Conservation (phyloP, 176 grass and related monocot genomes). For the Musa beccarii region DNA sequence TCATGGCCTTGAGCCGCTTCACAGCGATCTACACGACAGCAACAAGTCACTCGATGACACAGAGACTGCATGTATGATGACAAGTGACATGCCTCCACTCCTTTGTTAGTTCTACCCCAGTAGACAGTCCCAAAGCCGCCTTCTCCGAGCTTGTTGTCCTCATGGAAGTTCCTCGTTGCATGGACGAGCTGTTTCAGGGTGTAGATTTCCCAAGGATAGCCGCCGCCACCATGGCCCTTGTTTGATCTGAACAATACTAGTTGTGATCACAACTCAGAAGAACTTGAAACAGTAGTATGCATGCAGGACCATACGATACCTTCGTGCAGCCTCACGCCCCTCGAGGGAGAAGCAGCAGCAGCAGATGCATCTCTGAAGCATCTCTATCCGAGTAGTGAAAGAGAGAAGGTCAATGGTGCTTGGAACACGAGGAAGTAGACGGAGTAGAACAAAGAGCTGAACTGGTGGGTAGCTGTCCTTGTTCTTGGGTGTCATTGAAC, state of each 20-base stretch:
- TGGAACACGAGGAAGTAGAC: background rate
- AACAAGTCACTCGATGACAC: background rate
- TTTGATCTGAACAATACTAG: background rate
- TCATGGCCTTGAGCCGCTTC: constrained; percentile 70
- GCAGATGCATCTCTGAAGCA: constrained; percentile 29
- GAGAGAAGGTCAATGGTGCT: constrained; percentile 2
- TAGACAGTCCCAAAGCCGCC: constrained; percentile 27
- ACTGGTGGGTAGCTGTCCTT: background rate
- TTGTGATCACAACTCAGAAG: background rate
- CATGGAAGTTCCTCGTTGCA: constrained; percentile 73
- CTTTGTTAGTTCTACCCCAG: constrained; percentile 33
- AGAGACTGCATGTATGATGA: background rate
- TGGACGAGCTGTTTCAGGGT: constrained; percentile 53
- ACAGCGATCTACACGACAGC: constrained; percentile 39
- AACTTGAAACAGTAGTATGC: background rate
- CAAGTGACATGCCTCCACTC: constrained; percentile 42
- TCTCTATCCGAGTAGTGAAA: background rate
- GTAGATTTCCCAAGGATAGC: constrained; percentile 65
- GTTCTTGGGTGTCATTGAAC: background rate
- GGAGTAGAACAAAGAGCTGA: background rate
- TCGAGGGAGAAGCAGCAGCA: constrained; percentile 22
- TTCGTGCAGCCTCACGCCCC: constrained; percentile 20
- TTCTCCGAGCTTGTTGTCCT: constrained; percentile 37
- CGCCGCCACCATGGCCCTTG: constrained; percentile 21
- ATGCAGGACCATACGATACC: background rate